Evolutionary conservation across 768 basidiomycete species (phyloP), one percentile per base, ranked within the genome.

Genomic region (Auriscalpium microsporum): DNA sequence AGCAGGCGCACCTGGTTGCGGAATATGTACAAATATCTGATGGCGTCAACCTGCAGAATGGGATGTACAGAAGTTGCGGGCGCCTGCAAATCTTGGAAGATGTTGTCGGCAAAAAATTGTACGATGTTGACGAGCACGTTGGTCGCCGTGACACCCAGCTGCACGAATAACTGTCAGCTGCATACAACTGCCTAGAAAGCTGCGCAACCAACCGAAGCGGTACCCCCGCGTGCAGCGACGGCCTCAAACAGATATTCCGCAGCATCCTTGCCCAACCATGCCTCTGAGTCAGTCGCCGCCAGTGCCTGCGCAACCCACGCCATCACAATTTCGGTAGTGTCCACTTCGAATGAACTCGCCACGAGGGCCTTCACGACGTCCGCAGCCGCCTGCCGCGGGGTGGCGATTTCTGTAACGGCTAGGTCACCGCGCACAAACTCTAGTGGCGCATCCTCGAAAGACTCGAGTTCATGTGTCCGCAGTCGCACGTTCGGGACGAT

Each of bases 371-470:
- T 89, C 3, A 96, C 80, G n/a, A 98, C 90, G 63, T 99, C 95
- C 0, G 89, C 93, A 0, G 94, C 95, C 2, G 95, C 89, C 63
- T 96, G 92, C 42, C 95, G 77, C 34, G 94, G 82, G 0, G 94
- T 98, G 45, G 88, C 83, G 33, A 81, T 79, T 63, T 94, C 94
- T 53, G 80, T 72, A 28, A 80, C 56, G 57, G 80, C 59, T 64
- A 60, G 38, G 21, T 62, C 61, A 55, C 72, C 55, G 14, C 66
- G 68, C 62, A 97, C 90, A 67, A 87, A 98, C 66, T 98, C 95
- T 40, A 95, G 79, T 0, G 96, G 94, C 61, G 96, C 94, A 58
- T 98, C 96, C 70, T 96, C 94, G 64, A 99, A 98, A 68, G 93
- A 86, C 64, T 99, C 96, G 50, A 90, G 78, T 54, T 97, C 94